Conservation (phyloP, 2,329 filamentous ascomycete genomes). For the Parasarocladium wereldwijsianum region DNA sequence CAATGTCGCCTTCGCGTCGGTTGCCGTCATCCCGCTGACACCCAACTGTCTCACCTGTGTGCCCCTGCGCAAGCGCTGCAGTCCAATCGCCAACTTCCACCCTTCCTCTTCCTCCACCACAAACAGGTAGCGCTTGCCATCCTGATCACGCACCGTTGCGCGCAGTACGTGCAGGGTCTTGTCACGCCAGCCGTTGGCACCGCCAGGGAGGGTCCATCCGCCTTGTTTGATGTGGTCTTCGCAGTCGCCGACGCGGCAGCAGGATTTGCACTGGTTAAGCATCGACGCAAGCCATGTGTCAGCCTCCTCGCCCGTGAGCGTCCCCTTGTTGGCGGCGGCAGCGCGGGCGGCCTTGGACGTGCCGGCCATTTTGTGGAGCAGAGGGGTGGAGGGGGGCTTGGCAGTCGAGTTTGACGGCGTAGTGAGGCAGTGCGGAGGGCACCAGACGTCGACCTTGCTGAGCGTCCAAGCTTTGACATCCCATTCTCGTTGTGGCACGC, state of each 20-base stretch:
- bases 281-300: slow-evolving; percentile 49
- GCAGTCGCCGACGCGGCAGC: slow-evolving; percentile 41
- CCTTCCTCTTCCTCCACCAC: slow-evolving; percentile 48
- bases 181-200: slow-evolving; percentile 36
- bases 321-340: slow-evolving; percentile 29
- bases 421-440: slow-evolving; percentile 47
- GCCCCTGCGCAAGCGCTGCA: slow-evolving; percentile 45
- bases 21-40: slow-evolving; percentile 37
- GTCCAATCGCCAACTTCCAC: slow-evolving; percentile 51
- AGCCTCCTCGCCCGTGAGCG: slow-evolving; percentile 48
- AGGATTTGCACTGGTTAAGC: slow-evolving; percentile 48
- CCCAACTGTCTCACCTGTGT: slow-evolving; percentile 45
- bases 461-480: slow-evolving; percentile 97
- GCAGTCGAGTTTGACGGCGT: slow-evolving; percentile 19
- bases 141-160: slow-evolving; percentile 49
- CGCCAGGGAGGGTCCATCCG: slow-evolving; percentile 22
- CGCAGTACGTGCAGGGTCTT: slow-evolving; percentile 47
- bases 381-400: slow-evolving; percentile 25
- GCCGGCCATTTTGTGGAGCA: slow-evolving; percentile 31
- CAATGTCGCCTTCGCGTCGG: slow-evolving; percentile 39
- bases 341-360: slow-evolving; percentile 29
- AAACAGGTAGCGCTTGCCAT: slow-evolving; percentile 52
- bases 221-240: slow-evolving; percentile 24
- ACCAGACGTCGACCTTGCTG: slow-evolving; percentile 83
- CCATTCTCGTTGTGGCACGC: slow-evolving; percentile 92